Conservation (phyloP, 345 rosid genomes). For the Mercurialis annua region DNA sequence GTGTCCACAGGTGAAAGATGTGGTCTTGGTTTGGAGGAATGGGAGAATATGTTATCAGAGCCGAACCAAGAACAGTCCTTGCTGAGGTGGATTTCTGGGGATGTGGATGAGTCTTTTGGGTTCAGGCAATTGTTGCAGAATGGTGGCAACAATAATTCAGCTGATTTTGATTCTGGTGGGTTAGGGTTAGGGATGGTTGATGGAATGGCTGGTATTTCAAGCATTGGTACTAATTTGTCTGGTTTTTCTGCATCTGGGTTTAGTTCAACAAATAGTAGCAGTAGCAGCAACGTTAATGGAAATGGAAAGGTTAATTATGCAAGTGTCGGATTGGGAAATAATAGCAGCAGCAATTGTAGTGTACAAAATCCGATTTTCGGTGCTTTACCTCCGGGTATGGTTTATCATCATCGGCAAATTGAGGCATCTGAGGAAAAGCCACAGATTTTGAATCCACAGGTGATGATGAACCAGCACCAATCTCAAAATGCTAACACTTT, state of each 20-base stretch:
- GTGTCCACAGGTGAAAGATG: slow-evolving; percentile 37
- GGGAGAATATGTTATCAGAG: slow-evolving; percentile 51
- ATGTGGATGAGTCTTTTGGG: slow-evolving; percentile 47
- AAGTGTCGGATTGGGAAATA: slow-evolving; percentile 22
- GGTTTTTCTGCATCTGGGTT: slow-evolving; percentile 32
- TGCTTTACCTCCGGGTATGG: slow-evolving; percentile 28
- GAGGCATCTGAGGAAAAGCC: slow-evolving; percentile 38
- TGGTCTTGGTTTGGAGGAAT: slow-evolving; percentile 45
- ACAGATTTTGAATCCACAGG: slow-evolving; percentile 29
- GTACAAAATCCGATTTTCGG: slow-evolving; percentile 26
- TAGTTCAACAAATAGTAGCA: slow-evolving; percentile 4
- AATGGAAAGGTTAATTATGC: slow-evolving; percentile 28
- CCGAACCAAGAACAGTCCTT: slow-evolving; percentile 45
- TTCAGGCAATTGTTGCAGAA: slow-evolving; percentile 35
- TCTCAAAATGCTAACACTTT: slow-evolving; percentile 33
- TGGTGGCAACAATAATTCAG: slow-evolving; percentile 26
- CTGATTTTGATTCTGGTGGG: slow-evolving; percentile 37
- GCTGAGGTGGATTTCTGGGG: slow-evolving; percentile 46
- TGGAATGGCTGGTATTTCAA: slow-evolving; percentile 24
- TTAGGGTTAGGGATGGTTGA: slow-evolving; percentile 38
- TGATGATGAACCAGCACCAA: slow-evolving; percentile 39
- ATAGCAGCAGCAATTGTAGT: slow-evolving; percentile 13
- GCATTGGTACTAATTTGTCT: slow-evolving; percentile 26
- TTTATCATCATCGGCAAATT: slow-evolving; percentile 28
- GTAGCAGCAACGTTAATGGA: slow-evolving; percentile 29